phyloP scores from a whole-genome alignment of 208 protist species.

The Leishmania gerbilli region DNA sequence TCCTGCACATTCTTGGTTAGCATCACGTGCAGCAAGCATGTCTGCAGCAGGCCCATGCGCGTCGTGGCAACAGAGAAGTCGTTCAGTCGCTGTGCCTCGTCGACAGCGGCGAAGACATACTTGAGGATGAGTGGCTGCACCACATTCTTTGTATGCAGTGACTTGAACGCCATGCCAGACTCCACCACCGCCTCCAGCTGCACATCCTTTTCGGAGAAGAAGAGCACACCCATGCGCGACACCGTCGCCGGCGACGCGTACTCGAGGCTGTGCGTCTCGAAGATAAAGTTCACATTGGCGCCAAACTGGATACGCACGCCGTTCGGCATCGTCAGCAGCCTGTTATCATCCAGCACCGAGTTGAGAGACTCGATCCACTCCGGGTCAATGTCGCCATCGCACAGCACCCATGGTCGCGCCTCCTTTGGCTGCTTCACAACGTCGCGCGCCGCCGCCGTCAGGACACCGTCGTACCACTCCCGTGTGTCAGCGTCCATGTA shows the following conservation, averaged over 20 bases:
- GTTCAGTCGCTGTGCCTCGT: conserved; percentile 61
- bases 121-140: conserved; percentile 77
- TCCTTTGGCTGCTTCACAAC: conserved; percentile 78
- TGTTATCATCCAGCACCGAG: conserved; percentile 99
- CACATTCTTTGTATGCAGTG: conserved; percentile 37
- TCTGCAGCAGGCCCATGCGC: conserved; percentile 91
- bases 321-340: conserved; percentile 97
- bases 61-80: conserved; percentile 89
- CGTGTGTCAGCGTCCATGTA: conserved; percentile 96
- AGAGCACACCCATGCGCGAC: conserved; percentile 96
- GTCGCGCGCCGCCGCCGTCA: conserved; percentile 93
- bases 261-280: conserved; percentile 97
- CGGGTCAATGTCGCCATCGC: conserved; percentile 98
- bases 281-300: conserved; percentile 95
- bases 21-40: conserved; percentile 69
- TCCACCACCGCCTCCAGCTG: conserved; percentile 84
- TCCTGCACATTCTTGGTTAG: conserved; percentile 59
- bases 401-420: conserved; percentile 92
- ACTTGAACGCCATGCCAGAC: conserved; percentile 68
- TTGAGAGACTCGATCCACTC: conserved; percentile 99
- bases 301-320: conserved; percentile 97
- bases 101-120: conserved; percentile 82
- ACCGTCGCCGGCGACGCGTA: conserved; percentile 99
- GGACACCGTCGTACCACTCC: conserved; percentile 99
- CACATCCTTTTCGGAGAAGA: conserved; percentile 95